phyloP scores from a whole-genome alignment of 1,139 yeast species.

The Pichiaceae sp. region DNA sequence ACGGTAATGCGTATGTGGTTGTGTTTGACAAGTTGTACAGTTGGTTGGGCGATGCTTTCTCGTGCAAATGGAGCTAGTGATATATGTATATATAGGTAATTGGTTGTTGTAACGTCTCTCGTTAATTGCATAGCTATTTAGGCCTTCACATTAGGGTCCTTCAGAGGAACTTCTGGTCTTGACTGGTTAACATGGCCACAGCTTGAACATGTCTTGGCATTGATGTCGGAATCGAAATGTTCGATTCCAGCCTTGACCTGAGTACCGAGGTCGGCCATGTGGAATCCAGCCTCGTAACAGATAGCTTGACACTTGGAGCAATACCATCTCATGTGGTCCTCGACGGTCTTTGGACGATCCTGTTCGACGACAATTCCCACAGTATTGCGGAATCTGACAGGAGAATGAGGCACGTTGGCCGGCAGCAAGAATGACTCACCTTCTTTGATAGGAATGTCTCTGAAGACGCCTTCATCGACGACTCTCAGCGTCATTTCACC shows the following conservation, averaged over 20 bases:
- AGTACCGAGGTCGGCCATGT: conserved; percentile 77
- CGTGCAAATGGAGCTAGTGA: neutral
- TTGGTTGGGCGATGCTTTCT: conserved; percentile 52
- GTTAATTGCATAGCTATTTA: no score
- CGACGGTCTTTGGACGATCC: conserved; percentile 66
- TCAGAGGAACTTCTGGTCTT: conserved; percentile 33
- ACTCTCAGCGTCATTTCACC: conserved; percentile 82
- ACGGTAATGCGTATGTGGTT: conserved; percentile 61
- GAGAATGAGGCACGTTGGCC: conserved; percentile 81
- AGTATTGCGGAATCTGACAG: conserved; percentile 78
- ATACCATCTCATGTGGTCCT: conserved; percentile 41
- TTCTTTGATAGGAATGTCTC: conserved; percentile 67
- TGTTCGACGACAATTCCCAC: conserved; percentile 94
- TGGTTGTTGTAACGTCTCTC: no score
- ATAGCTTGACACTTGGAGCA: conserved; percentile 59
- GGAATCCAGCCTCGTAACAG: conserved; percentile 63
- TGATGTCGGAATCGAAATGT: conserved; percentile 54
- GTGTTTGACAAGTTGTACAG: conserved; percentile 56
- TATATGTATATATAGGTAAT: neutral
- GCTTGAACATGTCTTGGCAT: conserved; percentile 60
- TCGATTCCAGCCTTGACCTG: conserved; percentile 82
- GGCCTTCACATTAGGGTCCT: neutral
- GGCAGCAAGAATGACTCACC: conserved; percentile 87
- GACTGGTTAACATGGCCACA: conserved; percentile 71
- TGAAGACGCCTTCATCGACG: conserved; percentile 74